These are phyloP conservation scores for Arabis hirsuta DNA, from an alignment of 345 rosid species.

Conservation along the genomic window DNA sequence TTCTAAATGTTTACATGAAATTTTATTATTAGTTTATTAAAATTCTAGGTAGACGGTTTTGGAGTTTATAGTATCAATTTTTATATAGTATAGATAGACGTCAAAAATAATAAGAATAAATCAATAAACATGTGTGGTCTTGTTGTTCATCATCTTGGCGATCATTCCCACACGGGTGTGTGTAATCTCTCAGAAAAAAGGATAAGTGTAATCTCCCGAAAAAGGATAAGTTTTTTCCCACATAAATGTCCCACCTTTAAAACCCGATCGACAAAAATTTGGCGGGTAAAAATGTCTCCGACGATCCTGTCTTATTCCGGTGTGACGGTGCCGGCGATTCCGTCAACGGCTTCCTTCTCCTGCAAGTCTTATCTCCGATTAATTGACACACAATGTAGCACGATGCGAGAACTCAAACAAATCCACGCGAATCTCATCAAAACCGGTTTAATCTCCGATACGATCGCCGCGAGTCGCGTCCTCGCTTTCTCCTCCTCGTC, in stretches of 20 bases:
- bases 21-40: too few relatives aligned
- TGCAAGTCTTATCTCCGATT: slow-evolving; percentile 50
- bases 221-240: slow-evolving; percentile 4
- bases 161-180: neutral
- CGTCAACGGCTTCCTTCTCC: slow-evolving; percentile 13
- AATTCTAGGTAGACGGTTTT: too few relatives aligned
- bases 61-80: too few relatives aligned
- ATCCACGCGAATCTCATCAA: slow-evolving; percentile 75
- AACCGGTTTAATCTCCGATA: slow-evolving; percentile 58
- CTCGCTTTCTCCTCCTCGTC: slow-evolving; percentile 59
- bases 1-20: too few relatives aligned
- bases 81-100: too few relatives aligned
- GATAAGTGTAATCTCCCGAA: slow-evolving; percentile 1
- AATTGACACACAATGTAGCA: slow-evolving; percentile 55
- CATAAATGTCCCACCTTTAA: slow-evolving; percentile 20
- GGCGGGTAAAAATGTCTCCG: slow-evolving; percentile 32
- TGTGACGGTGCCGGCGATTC: slow-evolving; percentile 6
- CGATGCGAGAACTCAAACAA: slow-evolving; percentile 65
- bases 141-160: neutral
- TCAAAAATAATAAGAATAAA: too few relatives aligned
- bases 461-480: slow-evolving; percentile 63
- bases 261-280: neutral
- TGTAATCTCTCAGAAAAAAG: too few relatives aligned
- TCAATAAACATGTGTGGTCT: neutral
- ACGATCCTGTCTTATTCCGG: slow-evolving; percentile 24